Conservation (phyloP, 2,329 filamentous ascomycete species). For the Claviceps sp. region DNA sequence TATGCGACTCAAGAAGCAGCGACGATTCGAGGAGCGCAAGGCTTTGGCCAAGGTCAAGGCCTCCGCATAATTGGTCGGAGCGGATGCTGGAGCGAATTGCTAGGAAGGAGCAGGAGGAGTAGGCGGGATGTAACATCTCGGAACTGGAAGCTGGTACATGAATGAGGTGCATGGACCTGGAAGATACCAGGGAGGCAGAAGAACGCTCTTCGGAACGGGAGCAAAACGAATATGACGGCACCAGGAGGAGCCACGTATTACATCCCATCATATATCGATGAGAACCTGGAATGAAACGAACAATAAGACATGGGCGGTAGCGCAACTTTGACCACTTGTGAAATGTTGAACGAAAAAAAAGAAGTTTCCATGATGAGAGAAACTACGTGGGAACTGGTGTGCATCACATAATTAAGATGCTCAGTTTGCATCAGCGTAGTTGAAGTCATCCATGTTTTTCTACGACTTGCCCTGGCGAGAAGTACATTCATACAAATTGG, state of each 20-base stretch:
- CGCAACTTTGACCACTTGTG: slow-evolving; percentile 11
- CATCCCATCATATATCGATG: slow-evolving; percentile 41
- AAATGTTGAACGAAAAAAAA: slow-evolving; percentile 1
- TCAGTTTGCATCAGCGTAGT: neutral
- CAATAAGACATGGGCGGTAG: slow-evolving; percentile 18
- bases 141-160: slow-evolving; percentile 23
- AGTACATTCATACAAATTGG: neutral
- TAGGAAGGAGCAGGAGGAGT: slow-evolving; percentile 13
- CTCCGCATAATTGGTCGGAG: slow-evolving; percentile 45
- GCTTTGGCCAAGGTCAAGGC: slow-evolving; percentile 85
- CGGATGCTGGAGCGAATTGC: slow-evolving; percentile 15
- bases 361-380: too few relatives aligned
- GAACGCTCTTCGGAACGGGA: neutral
- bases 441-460: neutral
- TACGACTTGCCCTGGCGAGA: too few relatives aligned
- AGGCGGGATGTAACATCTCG: slow-evolving; percentile 12
- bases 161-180: slow-evolving; percentile 23
- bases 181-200: slow-evolving; percentile 25
- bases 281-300: slow-evolving; percentile 22
- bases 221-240: too few relatives aligned
- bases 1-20: slow-evolving; percentile 98
- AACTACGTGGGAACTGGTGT: too few relatives aligned
- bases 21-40: slow-evolving; percentile 96
- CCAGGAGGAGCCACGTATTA: slow-evolving; percentile 52
- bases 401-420: neutral